Evolutionary conservation across 2,329 filamentous ascomycete genomes (phyloP), one percentile per base, ranked within the genome.

Genomic region (Colletotrichum liaoningense): DNA sequence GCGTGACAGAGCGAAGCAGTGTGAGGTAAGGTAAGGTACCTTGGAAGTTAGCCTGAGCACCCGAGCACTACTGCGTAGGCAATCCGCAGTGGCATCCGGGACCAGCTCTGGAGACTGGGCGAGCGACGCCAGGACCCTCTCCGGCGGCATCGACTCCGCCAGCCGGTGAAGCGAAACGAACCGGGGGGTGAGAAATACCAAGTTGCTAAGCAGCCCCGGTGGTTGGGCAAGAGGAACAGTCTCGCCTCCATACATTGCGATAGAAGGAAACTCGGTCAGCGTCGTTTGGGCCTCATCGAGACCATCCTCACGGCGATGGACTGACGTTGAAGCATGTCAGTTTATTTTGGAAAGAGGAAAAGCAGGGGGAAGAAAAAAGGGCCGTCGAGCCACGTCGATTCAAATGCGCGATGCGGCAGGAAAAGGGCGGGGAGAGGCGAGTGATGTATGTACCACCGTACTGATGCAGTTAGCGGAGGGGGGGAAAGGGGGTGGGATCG

Each of bases 71-170:
- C 4, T 26, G 26, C 26, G 26, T 26, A 54, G 46, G 52, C 49
- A 46, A 54, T n/a, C 42, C 42, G 42, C 42, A 49, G 42, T 49
- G 19, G 42, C 42, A 49, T 49, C 42, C 42, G 42, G 42, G 42
- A 49, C 19, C 42, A 52, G n/a, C 49, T 65, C 46, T 49, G 33
- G 33, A 35, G 33, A 35, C 33, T 35, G 55, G 49, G 67, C 67
- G 62, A 73, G 22, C 26, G 35, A 42, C 71, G 71, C 71, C 71
- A 59, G 71, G 70, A 38, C 71, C 67, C 71, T 73, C 67, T 55
- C 60, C 60, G 71, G 60, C 71, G 67, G 71, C 71, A 66, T 73
- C 70, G 26, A 71, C 71, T 73, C 71, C 71, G 71, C 71, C 71
- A 71, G 67, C 71, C 71, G 71, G 71, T 73, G 71, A 73, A 66